phyloP scores from a whole-genome alignment of 2,329 filamentous ascomycete genomes.

The Claviceps fusiformis region DNA sequence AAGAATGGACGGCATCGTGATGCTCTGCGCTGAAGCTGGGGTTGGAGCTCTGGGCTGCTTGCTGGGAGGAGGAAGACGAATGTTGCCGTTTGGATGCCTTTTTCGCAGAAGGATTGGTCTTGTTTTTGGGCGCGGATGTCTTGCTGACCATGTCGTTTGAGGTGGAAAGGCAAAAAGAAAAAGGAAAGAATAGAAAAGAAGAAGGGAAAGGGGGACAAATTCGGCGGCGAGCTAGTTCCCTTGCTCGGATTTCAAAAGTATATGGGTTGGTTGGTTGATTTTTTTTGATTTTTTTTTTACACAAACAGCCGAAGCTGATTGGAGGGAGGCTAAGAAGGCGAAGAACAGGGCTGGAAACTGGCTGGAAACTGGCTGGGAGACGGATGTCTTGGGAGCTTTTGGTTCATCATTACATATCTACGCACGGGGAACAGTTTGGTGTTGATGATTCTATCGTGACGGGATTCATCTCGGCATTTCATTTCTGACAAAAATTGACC shows the following conservation, averaged over 20 bases:
- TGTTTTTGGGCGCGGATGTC: background rate
- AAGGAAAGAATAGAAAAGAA: background rate
- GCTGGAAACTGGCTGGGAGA: no score
- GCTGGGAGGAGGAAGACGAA: no score
- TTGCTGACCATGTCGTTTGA: slow-evolving; percentile 3
- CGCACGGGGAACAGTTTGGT: background rate
- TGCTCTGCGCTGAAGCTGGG: background rate
- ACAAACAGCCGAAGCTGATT: background rate
- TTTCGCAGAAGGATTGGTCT: background rate
- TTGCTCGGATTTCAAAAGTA: background rate
- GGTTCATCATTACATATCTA: background rate
- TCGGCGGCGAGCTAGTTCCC: background rate
- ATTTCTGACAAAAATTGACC: no score
- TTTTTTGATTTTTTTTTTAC: background rate
- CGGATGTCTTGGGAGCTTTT: background rate
- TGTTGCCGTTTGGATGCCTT: background rate
- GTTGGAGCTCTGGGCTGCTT: background rate
- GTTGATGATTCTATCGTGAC: background rate
- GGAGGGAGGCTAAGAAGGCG: background rate
- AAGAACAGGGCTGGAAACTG: background rate
- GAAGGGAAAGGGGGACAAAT: no score
- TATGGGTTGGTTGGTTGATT: background rate
- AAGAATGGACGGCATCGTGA: slow-evolving; percentile 1
- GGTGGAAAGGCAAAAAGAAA: background rate
- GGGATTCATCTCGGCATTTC: no score